Conservation (phyloP, 1,284 basidiomycete species). For the Termitomyces sp. region DNA sequence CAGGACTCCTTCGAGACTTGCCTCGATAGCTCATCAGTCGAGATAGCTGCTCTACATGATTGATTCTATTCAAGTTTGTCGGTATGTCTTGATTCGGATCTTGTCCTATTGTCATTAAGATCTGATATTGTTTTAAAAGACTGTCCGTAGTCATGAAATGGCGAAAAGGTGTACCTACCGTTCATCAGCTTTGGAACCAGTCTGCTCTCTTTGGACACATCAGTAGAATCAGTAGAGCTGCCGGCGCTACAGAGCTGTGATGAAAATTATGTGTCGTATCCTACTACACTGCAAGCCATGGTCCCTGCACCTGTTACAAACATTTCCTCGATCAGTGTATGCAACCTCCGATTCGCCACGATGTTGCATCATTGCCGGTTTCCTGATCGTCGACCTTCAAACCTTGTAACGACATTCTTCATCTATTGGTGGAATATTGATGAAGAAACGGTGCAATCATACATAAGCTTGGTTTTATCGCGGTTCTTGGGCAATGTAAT, state of each 20-base stretch:
- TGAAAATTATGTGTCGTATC: background rate
- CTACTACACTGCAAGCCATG: background rate
- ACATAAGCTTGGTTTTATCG: background rate
- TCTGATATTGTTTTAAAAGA: background rate
- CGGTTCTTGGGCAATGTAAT: background rate
- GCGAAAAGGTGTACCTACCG: background rate
- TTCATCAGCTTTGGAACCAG: background rate
- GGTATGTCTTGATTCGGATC: background rate
- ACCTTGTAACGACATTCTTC: background rate
- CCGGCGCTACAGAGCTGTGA: background rate
- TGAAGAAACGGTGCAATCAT: background rate
- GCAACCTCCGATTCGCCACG: background rate
- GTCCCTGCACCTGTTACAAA: background rate
- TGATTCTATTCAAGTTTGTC: conserved; percentile 20
- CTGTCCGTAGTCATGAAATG: background rate
- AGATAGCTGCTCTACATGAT: conserved; percentile 62
- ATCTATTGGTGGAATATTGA: background rate
- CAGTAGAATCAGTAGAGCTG: background rate
- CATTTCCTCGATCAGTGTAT: background rate
- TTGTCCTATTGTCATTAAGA: background rate
- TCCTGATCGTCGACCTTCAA: background rate
- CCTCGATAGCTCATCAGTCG: conserved; percentile 48
- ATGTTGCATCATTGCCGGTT: background rate
- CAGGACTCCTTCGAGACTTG: conserved; percentile 57
- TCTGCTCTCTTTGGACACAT: background rate